Base-by-base conservation (phyloP, 169 alveolate species). In the Prorocentrum cordatum region DNA sequence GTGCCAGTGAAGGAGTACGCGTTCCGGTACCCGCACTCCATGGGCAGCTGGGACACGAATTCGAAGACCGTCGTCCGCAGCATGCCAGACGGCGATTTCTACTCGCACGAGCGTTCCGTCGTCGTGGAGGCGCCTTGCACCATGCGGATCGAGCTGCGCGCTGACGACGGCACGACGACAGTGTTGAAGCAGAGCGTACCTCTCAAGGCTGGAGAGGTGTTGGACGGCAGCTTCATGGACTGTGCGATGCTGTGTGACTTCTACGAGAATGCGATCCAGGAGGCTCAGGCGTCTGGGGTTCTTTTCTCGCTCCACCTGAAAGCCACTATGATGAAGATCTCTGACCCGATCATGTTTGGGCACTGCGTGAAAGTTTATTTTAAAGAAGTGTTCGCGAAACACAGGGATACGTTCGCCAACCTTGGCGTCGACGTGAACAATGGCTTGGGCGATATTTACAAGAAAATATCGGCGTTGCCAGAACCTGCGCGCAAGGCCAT, bases 261-360 rank as follows among this genome's bases (percentile, higher is more conserved):
- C 58, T 54, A 32, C 33, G 86, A 29, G 54, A 26, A 10, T 2
- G 33, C 50, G 72, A 75, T 75, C 9, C 58, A 50, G 27, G 86
- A 75, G 10, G 38, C 58, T 18, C 18, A 38, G 38, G 86, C 29
- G 39, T 27, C 31, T 24, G 86, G 67, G 0, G 67, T 75, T 20
- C 45, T 75, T 26, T 54, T 47, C 72, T 50, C 72, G 7, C 61
- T 75, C 61, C 86, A 75, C 71, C n/a, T 75, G 72, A 75, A 75
- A n/a, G 86, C 86, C 26, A 75, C 86, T n/a, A 75, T 75, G 86
- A 75, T 75, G 86, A 75, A 75, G n/a, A 26, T 75, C 39, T 47
- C 71, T 3, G 86, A 75, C 27, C 86, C 86, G 14, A 75, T 75
- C 58, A 75, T 75, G 61, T 75, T 75, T 12, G 86, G 86, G 16